These are phyloP conservation scores for Tolypocladium endophyticum DNA, from an alignment of 2,329 filamentous ascomycete species.

Conservation along the genomic window DNA sequence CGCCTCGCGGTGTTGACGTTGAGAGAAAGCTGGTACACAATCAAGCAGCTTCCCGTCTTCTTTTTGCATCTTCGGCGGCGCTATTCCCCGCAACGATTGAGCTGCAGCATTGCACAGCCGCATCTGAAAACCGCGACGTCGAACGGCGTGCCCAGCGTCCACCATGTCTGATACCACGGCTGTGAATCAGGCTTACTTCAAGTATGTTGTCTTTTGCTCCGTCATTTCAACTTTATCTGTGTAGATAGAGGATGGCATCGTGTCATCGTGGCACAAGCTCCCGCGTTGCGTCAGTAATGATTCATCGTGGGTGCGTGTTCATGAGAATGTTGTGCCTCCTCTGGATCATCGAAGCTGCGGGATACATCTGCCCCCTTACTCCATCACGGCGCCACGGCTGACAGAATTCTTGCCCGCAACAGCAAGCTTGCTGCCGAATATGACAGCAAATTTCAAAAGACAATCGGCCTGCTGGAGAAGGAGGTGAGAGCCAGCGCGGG, in stretches of 20 bases:
- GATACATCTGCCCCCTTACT: not conserved
- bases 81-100: not conserved
- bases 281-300: not conserved
- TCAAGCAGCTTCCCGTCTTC: not conserved
- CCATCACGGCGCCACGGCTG: not conserved
- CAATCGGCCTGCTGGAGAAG: slow-evolving; percentile 40
- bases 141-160: not conserved
- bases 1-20: not conserved
- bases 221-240: too few relatives aligned
- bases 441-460: slow-evolving; percentile 44
- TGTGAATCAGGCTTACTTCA: slow-evolving; percentile 30
- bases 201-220: slow-evolving; percentile 20
- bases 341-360: not conserved
- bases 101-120: not conserved
- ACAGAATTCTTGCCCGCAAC: not conserved
- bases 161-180: slow-evolving; percentile 21
- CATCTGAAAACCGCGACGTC: not conserved
- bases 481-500: slow-evolving; percentile 41
- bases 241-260: not conserved
- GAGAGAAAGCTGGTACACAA: rapidly evolving
- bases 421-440: slow-evolving; percentile 20
- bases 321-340: too few relatives aligned
- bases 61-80: not conserved
- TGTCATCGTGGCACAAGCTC: not conserved
- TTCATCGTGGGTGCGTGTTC: not conserved